Base-by-base conservation (phyloP, 2,329 filamentous ascomycete genomes). In the Ustulina deusta region DNA sequence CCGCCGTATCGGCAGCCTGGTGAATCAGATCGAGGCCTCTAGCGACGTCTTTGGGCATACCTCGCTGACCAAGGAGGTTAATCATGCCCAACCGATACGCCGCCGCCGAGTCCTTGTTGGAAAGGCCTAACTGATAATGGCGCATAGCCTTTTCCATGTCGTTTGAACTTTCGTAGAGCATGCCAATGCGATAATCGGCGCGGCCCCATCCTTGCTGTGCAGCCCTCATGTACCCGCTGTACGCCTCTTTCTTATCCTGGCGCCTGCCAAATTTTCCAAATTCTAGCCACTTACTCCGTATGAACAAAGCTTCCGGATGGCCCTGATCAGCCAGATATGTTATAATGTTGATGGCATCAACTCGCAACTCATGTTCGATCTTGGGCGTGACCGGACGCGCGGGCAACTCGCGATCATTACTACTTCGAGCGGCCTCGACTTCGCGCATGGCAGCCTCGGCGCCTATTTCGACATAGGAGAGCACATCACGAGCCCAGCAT, bases 121-220 rank as follows among this genome's bases (percentile, higher is more conserved):
- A 87, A 57, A 96, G 90, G 57, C 96, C 96, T 55, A 88, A 87
- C 72, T 93, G 89, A 80, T 98, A 99, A 79, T 98, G 94, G 75
- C 91, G 90, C 76, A 97, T 90, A 6, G 96, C 96, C 79, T 97
- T 97, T 70, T 90, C 87, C 68, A 94, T 91, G 76, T 99, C 95
- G 77, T 97, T 97, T 4, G 94, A 95, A 78, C 92, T 94, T 81
- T 99, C 96, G 78, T 94, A 98, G 65, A 97, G 91, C 95, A 98
- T 99, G 70, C 96, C 96, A 82, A 99, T 97, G 54, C 96, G 90
- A 80, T 99, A 99, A 79, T 98, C 93, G 22, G 96, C 94, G 74
- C 96, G 87, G 25, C 91, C 89, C 81, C 94, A 97, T 65, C 93
- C 93, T 74, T 93, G 90, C 74, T 94, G 91, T 34, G 93, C 91